Evolutionary conservation across 768 basidiomycete species (phyloP).

Genomic region (Guyanaporus albipodus): DNA sequence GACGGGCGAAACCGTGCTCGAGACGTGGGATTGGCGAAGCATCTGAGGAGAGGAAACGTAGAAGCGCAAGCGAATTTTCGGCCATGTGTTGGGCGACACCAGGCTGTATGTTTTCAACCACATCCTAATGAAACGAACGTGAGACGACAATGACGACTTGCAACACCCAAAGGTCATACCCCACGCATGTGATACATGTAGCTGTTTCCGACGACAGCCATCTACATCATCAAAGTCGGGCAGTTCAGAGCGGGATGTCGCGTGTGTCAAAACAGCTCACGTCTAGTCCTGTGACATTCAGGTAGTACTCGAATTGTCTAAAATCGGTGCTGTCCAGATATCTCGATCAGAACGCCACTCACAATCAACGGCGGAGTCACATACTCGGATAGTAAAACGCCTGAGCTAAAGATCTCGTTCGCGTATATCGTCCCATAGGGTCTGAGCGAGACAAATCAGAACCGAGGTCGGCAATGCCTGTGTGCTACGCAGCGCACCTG

Average conservation of each 20-base stretch:
- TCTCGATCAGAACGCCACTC: slow-evolving; percentile 1
- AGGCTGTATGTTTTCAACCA: slow-evolving; percentile 77
- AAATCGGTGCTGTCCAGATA: slow-evolving; percentile 75
- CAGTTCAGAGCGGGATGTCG: neutral
- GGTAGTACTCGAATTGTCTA: slow-evolving; percentile 85
- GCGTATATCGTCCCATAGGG: slow-evolving; percentile 89
- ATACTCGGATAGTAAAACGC: slow-evolving; percentile 86
- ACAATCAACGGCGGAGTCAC: slow-evolving; percentile 10
- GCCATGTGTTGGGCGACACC: slow-evolving; percentile 91
- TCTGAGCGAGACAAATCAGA: slow-evolving; percentile 31
- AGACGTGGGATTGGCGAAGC: slow-evolving; percentile 67
- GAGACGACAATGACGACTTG: neutral
- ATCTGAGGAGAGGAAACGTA: slow-evolving; percentile 67
- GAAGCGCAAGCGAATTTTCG: slow-evolving; percentile 77
- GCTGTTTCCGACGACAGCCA: slow-evolving; percentile 88
- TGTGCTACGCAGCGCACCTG: slow-evolving; percentile 40
- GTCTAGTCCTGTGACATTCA: slow-evolving; percentile 89
- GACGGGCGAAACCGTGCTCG: slow-evolving; percentile 45
- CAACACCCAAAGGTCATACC: slow-evolving; percentile 35
- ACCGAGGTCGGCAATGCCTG: neutral
- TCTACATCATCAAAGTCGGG: slow-evolving; percentile 43
- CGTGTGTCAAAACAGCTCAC: slow-evolving; percentile 38
- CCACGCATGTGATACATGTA: slow-evolving; percentile 94
- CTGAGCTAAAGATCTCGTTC: slow-evolving; percentile 89
- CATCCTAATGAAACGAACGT: slow-evolving; percentile 39